phyloP scores from a whole-genome alignment of 345 rosid genomes.

The Odontarrhena argentea region DNA sequence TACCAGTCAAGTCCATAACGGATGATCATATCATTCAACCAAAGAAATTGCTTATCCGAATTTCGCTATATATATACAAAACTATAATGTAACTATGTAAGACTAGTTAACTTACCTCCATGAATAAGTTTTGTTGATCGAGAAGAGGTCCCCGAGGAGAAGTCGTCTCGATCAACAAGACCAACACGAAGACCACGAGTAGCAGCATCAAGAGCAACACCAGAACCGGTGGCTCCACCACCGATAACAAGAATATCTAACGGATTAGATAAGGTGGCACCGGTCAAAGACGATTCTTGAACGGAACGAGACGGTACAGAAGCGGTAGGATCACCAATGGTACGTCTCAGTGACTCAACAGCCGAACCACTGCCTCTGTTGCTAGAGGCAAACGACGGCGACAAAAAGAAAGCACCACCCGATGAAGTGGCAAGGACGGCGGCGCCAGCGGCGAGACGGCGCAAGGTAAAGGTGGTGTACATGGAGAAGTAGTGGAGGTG shows the following conservation, averaged over 20 bases:
- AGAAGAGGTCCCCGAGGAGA: slow-evolving; percentile 93
- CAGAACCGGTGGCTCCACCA: slow-evolving; percentile 97
- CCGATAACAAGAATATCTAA: slow-evolving; percentile 90
- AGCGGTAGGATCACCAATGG: slow-evolving; percentile 54
- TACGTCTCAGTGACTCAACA: slow-evolving; percentile 50
- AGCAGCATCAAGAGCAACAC: slow-evolving; percentile 92
- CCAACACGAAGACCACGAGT: slow-evolving; percentile 94
- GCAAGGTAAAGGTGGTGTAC: slow-evolving; percentile 54
- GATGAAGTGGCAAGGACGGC: slow-evolving; percentile 50
- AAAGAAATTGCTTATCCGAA: slow-evolving; percentile 1
- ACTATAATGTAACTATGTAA: too few species aligned
- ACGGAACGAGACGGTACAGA: slow-evolving; percentile 68
- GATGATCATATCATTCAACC: slow-evolving; percentile 6
- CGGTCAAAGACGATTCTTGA: slow-evolving; percentile 65
- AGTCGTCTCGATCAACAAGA: slow-evolving; percentile 92
- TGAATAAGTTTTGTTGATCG: slow-evolving; percentile 95
- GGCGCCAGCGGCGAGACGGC: slow-evolving; percentile 60
- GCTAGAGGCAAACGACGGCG: slow-evolving; percentile 52
- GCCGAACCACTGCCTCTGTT: slow-evolving; percentile 54
- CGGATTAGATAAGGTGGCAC: slow-evolving; percentile 57
- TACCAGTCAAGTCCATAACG: background rate
- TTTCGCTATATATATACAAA: background rate
- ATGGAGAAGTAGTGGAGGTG: slow-evolving; percentile 42
- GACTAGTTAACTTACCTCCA: slow-evolving; percentile 56
- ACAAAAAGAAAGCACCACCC: slow-evolving; percentile 43